Evolutionary conservation across 257 asterid species (phyloP), one percentile per base, ranked within the genome.

Genomic region (Coffea canephora): DNA sequence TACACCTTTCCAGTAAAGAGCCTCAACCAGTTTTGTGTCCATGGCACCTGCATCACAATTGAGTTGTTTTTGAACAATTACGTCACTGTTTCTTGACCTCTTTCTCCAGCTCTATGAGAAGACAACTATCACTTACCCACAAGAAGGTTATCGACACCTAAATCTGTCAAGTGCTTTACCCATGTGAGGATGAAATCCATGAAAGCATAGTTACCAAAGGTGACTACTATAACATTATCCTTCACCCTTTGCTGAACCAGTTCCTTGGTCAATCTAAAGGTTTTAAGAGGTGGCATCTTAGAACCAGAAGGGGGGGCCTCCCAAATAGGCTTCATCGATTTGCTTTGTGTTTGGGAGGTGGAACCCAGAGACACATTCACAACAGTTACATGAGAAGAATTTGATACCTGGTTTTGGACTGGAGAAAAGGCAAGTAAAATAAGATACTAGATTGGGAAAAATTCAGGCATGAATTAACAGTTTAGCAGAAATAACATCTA

Each of bases 141-240:
- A 76, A 96, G 90, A 88, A 96, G 91, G 86, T 96, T 96, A 25
- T 92, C 89, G 25, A 96, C 88, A 70, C 93, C 92, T 86, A 94
- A 80, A 89, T 94, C 97, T 48, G 99, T 87, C 89, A 96, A 89
- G 92, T 85, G 94, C 86, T 92, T 96, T 78, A 94, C 98, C 99
- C 99, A 96, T 34, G 96, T 92, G 87, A 96, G 83, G 80, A 96
- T 94, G 91, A 96, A 96, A 88, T 92, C 98, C 98, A 96, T 87
- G 93, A 94, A 96, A 15, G 99, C 99, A 86, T 87, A 92, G 93
- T 94, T 96, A 69, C 99, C 97, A 82, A 94, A 94, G 71, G 98
- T 96, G 85, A 94, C 94, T 74, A 94, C 82, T 46, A 96, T 82
- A 80, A 91, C 85, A 43, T 96, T 96, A 76, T 91, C 89, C 87